phyloP scores from a whole-genome alignment of 768 basidiomycete species.

The Lepiota subincarnata region DNA sequence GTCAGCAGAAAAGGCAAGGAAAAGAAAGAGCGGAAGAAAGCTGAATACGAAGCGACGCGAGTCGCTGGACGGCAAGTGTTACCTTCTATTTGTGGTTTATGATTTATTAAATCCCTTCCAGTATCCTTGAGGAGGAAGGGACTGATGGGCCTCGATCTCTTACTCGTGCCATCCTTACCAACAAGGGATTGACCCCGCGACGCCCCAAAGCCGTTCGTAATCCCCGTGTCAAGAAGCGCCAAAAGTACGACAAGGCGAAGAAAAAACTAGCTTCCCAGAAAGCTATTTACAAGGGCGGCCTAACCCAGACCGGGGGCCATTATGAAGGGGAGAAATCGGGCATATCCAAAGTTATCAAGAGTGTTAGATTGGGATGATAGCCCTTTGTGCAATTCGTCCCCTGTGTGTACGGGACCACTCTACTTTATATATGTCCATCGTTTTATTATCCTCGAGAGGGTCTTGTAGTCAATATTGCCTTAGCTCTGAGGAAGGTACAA shows the following conservation, averaged over 20 bases:
- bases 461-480: too few species aligned
- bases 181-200: conserved; percentile 90
- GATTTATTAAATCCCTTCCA: conserved; percentile 14
- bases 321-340: conserved; percentile 94
- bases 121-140: conserved; percentile 23
- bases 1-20: conserved; percentile 71
- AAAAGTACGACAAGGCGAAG: conserved; percentile 92
- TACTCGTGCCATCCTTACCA: conserved; percentile 87
- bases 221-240: conserved; percentile 95
- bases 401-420: too few species aligned
- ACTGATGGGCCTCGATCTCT: conserved; percentile 77
- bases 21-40: conserved; percentile 76
- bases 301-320: conserved; percentile 58
- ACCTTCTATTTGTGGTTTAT: neutral
- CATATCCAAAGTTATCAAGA: conserved; percentile 88
- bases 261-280: conserved; percentile 87
- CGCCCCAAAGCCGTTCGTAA: conserved; percentile 90
- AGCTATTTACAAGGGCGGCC: conserved; percentile 88
- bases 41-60: conserved; percentile 66
- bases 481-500: too few species aligned
- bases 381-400: too few species aligned
- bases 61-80: conserved; percentile 51
- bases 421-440: too few species aligned
- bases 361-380: conserved; percentile 59
- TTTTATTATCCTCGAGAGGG: too few species aligned